Base-by-base conservation (phyloP, 441 rosid species). In the Kokia cookei region DNA sequence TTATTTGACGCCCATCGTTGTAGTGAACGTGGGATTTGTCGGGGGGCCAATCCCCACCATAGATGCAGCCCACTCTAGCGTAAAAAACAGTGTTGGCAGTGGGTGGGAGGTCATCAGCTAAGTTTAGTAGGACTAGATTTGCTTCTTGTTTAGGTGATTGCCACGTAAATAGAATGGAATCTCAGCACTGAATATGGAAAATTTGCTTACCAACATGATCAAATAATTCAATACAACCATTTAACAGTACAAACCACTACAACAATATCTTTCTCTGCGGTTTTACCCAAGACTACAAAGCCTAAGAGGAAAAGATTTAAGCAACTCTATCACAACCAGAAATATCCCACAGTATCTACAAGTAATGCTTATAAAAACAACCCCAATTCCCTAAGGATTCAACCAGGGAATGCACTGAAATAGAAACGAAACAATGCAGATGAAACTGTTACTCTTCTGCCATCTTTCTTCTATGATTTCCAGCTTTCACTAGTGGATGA, bases 341-440 rank as follows among this genome's bases (percentile, higher is more conserved):
- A 76, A 80, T 67, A 78, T 68, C 74, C 73, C 79, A 76, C 78
- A 58, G 78, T 85, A 91, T 91, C 92, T 86, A 91, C 96, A 86
- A 64, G 81, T 72, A 83, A 85, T 84, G 74, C 78, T 78, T 77
- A 71, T 71, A 71, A 79, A 76, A 72, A 82, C 79, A 83, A 53
- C 78, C 79, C 78, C 76, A 71, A 54, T 57, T 27, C 78, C 79
- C 60, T 4, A 29, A 73, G 77, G 76, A 69, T 75, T 79, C 54
- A 65, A 72, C 66, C 12, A 45, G 75, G 73, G 82, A 74, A 75
- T 75, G 2, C 37, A 72, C 37, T 26, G 32, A 9, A 58, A 40
- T 78, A 69, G 9, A 76, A 67, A 58, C 53, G 12, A 45, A 76
- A 55, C 43, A 45, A 74, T 76, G 69, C 53, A 84, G 75, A 80